phyloP scores from a whole-genome alignment of 2,329 filamentous ascomycete species.

The Aspergillus fumigatus region DNA sequence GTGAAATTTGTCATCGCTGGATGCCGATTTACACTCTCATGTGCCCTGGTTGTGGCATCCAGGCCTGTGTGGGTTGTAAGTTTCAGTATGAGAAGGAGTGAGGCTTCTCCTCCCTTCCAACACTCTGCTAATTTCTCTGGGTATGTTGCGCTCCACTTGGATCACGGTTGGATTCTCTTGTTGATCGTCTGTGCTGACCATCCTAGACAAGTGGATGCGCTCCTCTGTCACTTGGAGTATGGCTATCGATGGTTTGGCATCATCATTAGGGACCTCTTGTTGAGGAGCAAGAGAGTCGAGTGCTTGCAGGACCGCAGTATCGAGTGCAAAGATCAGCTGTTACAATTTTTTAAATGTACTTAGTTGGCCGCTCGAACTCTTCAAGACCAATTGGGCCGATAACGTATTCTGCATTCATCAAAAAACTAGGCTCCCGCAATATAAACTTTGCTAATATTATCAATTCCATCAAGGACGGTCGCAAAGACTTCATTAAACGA shows the following conservation, averaged over 20 bases:
- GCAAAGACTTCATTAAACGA: neutral
- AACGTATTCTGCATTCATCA: neutral
- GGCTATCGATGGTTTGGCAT: neutral
- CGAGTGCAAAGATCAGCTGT: neutral
- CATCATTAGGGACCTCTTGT: neutral
- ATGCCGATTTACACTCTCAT: constrained; percentile 25
- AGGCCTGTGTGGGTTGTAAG: constrained; percentile 29
- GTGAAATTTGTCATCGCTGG: constrained; percentile 24
- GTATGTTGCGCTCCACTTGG: neutral
- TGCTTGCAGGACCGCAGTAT: neutral
- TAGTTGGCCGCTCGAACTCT: neutral
- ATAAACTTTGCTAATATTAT: neutral
- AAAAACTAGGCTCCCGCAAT: neutral
- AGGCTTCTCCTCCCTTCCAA: neutral
- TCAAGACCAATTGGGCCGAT: neutral
- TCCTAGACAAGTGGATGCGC: neutral
- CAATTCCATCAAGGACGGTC: neutral
- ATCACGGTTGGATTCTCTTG: neutral
- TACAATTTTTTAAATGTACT: neutral
- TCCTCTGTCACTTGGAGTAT: neutral
- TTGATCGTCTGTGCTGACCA: neutral
- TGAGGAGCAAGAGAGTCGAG: neutral
- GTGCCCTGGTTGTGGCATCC: constrained; percentile 26
- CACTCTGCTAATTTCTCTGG: neutral
- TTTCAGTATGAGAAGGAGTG: constrained; percentile 11